Conservation (phyloP, 2,329 filamentous ascomycete species). For the Xylariaceae sp. region DNA sequence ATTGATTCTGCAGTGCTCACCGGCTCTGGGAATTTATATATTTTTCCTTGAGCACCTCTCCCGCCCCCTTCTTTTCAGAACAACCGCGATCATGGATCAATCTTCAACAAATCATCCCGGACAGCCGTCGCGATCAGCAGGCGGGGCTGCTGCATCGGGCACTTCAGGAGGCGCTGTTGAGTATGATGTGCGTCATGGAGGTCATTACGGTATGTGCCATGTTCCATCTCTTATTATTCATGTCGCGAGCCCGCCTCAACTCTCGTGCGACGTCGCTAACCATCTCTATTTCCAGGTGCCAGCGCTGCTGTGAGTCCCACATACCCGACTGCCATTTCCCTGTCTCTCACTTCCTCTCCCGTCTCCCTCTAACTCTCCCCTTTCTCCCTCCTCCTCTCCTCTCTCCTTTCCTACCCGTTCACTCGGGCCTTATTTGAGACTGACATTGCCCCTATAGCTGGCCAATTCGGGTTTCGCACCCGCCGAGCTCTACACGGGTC, state of each 20-base stretch:
- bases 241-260: conserved; percentile 24
- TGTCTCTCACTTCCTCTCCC: background rate
- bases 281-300: conserved; percentile 39
- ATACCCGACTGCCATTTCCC: conserved; percentile 3
- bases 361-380: background rate
- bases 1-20: conserved; percentile 13
- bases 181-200: conserved; percentile 70
- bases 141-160: conserved; percentile 18
- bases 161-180: conserved; percentile 31
- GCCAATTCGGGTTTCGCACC: conserved; percentile 83
- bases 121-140: conserved; percentile 40
- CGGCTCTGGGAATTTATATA: background rate
- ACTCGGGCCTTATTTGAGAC: conserved; percentile 11
- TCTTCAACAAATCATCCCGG: conserved; percentile 48
- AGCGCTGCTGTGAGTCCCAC: conserved; percentile 41
- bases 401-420: conserved; percentile 16
- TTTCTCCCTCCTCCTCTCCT: background rate
- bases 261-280: conserved; percentile 32
- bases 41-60: background rate
- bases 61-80: background rate
- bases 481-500: conserved; percentile 88
- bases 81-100: conserved; percentile 46
- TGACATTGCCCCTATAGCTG: conserved; percentile 52
- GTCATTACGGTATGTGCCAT: conserved; percentile 64
- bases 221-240: conserved; percentile 12